These are phyloP conservation scores for Pezicula radicicola DNA, from an alignment of 2,329 filamentous ascomycete species.

Conservation along the genomic window DNA sequence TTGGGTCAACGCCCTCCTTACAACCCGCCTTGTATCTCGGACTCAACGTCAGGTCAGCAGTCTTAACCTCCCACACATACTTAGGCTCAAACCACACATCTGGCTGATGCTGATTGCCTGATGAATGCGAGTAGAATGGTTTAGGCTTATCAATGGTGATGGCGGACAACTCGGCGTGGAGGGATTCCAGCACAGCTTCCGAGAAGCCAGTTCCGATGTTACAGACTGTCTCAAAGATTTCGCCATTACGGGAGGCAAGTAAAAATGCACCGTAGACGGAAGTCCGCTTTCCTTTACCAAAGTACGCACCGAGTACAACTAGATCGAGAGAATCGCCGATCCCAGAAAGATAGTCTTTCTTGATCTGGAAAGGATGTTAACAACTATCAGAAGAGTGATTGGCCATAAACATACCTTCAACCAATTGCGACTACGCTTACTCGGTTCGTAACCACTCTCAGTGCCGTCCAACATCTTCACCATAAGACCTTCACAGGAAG, in stretches of 20 bases:
- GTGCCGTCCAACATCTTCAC: constrained; percentile 97
- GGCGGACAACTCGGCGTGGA: constrained; percentile 72
- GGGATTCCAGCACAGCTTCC: constrained; percentile 86
- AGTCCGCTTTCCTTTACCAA: constrained; percentile 92
- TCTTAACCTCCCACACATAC: constrained; percentile 97
- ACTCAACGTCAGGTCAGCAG: constrained; percentile 88
- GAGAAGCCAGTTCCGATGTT: constrained; percentile 98
- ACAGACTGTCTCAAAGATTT: constrained; percentile 92
- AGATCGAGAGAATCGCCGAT: constrained; percentile 95
- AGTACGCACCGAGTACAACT: constrained; percentile 91
- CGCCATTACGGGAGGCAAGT: constrained; percentile 88
- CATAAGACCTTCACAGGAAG: constrained; percentile 96
- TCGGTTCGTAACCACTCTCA: constrained; percentile 94
- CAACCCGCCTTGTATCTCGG: constrained; percentile 91
- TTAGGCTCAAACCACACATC: constrained; percentile 98
- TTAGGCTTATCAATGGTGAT: constrained; percentile 87
- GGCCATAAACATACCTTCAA: constrained; percentile 66
- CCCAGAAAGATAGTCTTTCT: constrained; percentile 95
- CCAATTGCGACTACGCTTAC: constrained; percentile 96
- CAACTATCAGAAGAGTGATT: not conserved
- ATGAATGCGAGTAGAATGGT: constrained; percentile 88
- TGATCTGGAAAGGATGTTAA: constrained; percentile 57
- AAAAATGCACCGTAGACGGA: constrained; percentile 95
- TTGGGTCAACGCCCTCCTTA: constrained; percentile 72
- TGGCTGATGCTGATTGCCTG: constrained; percentile 85